A percentile compares a stretch with the other conserved stretches of the same genome.
Conservation (phyloP, 768 basidiomycete genomes). For the Rhodosporidiobolus odoratus region DNA sequence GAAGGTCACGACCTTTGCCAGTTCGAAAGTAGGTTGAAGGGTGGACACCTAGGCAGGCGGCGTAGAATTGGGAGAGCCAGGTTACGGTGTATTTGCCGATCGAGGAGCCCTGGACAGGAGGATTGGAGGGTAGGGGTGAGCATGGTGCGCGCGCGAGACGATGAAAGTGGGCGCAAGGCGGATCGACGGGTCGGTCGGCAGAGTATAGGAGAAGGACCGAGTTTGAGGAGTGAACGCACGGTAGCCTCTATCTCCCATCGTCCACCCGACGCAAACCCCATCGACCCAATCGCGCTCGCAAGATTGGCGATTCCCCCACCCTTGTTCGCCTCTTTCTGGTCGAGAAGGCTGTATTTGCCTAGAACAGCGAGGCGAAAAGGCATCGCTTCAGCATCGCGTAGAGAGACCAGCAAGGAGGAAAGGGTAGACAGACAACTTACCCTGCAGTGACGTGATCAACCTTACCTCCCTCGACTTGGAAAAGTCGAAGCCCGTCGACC, state of each 20-base stretch:
- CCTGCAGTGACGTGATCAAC: conserved; percentile 17
- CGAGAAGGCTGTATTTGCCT: conserved; percentile 4
- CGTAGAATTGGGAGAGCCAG: conserved; percentile 30
- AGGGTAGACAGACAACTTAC: background rate
- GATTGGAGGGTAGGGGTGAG: background rate
- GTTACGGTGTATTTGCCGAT: conserved; percentile 13
- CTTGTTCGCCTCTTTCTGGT: background rate
- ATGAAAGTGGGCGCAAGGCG: too few relatives aligned
- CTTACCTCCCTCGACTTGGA: background rate
- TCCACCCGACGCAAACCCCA: conserved; percentile 19
- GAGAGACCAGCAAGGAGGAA: background rate
- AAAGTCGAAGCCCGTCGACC: conserved; percentile 16
- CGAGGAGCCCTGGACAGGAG: conserved; percentile 20
- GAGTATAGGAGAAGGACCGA: too few relatives aligned
- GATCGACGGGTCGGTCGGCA: too few relatives aligned
- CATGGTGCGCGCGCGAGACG: too few relatives aligned
- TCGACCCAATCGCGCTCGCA: conserved; percentile 10
- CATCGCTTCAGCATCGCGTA: too few relatives aligned
- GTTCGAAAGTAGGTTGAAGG: conserved; percentile 16
- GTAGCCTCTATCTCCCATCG: conserved; percentile 30
- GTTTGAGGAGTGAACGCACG: background rate
- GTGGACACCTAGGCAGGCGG: conserved; percentile 16
- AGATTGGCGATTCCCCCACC: conserved; percentile 27
- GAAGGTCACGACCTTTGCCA: background rate
- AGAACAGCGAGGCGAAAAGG: background rate